Percentiles rank a stretch among this genome's conserved stretches.
Evolutionary conservation across 2,329 filamentous ascomycete genomes (phyloP).

Genomic region (Epichloe glyceriae): DNA sequence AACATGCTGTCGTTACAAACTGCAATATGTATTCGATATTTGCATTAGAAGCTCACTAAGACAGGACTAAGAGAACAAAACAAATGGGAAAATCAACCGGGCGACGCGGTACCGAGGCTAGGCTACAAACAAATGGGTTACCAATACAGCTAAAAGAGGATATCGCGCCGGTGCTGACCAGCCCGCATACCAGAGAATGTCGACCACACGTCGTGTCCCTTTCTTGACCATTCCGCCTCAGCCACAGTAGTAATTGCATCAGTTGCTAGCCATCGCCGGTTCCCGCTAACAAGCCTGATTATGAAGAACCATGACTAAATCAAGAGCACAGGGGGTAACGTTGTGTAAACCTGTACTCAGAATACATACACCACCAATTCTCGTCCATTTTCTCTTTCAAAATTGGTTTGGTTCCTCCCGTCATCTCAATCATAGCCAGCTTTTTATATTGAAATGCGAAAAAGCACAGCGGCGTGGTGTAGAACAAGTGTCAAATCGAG

Average conservation of each 20-base stretch:
- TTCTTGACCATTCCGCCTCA: constrained; percentile 5
- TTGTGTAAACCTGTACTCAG: constrained; percentile 2
- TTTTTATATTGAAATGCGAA: constrained; percentile 16
- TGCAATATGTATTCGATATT: constrained; percentile 38
- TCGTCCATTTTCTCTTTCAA: constrained; percentile 4
- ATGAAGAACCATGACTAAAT: constrained; percentile 3
- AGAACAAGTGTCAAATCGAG: constrained; percentile 19
- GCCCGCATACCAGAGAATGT: constrained; percentile 9
- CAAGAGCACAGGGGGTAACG: constrained; percentile 1
- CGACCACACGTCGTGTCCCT: constrained; percentile 8
- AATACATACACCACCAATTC: constrained; percentile 8
- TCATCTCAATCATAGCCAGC: constrained; percentile 19
- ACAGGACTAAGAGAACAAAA: constrained; percentile 33
- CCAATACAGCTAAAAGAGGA: constrained; percentile 14
- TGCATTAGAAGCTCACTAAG: constrained; percentile 52
- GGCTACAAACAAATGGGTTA: constrained; percentile 17
- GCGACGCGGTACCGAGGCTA: constrained; percentile 10
- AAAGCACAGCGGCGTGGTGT: constrained; percentile 16
- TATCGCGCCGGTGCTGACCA: constrained; percentile 6
- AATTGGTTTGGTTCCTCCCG: constrained; percentile 13
- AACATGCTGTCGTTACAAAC: neutral
- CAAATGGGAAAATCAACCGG: constrained; percentile 25
- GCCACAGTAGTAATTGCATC: constrained; percentile 6
- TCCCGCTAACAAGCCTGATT: constrained; percentile 2
- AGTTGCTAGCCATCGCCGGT: constrained; percentile 8